Conservation (phyloP, 2,329 filamentous ascomycete genomes). For the Pseudocercospora cruenta region DNA sequence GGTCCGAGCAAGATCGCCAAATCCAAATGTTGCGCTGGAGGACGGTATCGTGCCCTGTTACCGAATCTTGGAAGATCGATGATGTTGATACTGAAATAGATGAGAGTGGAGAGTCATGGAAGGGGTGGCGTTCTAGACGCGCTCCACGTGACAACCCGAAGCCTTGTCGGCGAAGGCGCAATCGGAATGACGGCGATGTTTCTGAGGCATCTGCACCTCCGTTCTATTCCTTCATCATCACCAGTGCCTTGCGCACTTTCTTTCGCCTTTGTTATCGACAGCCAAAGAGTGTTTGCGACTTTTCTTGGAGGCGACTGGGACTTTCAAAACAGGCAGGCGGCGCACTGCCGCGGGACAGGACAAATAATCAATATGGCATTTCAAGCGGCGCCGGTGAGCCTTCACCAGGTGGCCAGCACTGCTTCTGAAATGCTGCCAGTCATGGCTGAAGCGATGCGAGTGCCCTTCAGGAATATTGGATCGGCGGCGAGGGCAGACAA, state of each 20-base stretch:
- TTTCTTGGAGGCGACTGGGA: background rate
- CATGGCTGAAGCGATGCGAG: conserved; percentile 43
- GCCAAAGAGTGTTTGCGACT: background rate
- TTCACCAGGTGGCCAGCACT: conserved; percentile 51
- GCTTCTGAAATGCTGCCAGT: conserved; percentile 46
- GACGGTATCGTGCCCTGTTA: background rate
- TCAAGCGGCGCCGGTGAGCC: conserved; percentile 50
- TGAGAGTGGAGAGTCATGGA: background rate
- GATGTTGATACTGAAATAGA: background rate
- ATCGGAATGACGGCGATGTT: background rate
- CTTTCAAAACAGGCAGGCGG: conserved; percentile 11
- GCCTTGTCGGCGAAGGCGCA: background rate
- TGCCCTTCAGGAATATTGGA: conserved; percentile 25
- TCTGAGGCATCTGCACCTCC: background rate
- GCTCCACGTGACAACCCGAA: background rate
- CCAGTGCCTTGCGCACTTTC: background rate
- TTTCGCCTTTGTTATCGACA: background rate
- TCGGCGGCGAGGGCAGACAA: background rate
- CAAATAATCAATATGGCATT: conserved; percentile 52
- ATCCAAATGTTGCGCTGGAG: too few relatives aligned
- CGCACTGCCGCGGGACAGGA: conserved; percentile 11
- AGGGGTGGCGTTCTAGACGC: background rate
- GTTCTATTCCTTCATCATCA: background rate
- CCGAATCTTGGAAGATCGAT: background rate
- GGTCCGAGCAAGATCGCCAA: too few relatives aligned